A percentile compares a stretch with the other conserved stretches of the same genome.
These are phyloP conservation scores for Fusarium neocosmosporiellum DNA, from an alignment of 2,329 filamentous ascomycete species.

Conservation along the genomic window DNA sequence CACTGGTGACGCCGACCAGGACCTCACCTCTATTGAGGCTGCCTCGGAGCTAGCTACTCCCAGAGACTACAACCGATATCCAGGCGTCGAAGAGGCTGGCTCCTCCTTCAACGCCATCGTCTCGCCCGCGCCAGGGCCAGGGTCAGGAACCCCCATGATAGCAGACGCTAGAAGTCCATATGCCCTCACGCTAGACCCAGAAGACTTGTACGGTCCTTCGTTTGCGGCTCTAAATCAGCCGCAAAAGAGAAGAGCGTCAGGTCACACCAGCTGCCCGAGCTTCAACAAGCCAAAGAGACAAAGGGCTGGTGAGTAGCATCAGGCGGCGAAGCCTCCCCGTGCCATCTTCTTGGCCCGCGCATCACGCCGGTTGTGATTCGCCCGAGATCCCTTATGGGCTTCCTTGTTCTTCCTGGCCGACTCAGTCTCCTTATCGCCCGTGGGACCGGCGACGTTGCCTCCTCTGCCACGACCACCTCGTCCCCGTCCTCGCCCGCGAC, in stretches of 20 bases:
- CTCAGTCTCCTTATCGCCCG: slow-evolving; percentile 78
- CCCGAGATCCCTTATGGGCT: slow-evolving; percentile 81
- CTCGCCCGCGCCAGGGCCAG: slow-evolving; percentile 31
- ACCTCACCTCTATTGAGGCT: slow-evolving; percentile 52
- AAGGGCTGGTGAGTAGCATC: slow-evolving; percentile 29
- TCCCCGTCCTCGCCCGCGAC: slow-evolving; percentile 60
- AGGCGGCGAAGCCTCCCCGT: slow-evolving; percentile 56
- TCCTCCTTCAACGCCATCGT: slow-evolving; percentile 48
- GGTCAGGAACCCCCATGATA: slow-evolving; percentile 45
- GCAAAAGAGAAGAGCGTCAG: slow-evolving; percentile 26
- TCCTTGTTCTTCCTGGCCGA: slow-evolving; percentile 81
- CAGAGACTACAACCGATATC: slow-evolving; percentile 49
- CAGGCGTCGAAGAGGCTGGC: slow-evolving; percentile 50
- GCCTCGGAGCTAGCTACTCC: slow-evolving; percentile 58
- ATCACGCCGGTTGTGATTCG: slow-evolving; percentile 88
- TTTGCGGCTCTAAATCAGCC: slow-evolving; percentile 19
- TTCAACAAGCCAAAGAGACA: slow-evolving; percentile 35
- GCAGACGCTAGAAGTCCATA: slow-evolving; percentile 54
- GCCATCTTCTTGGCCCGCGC: slow-evolving; percentile 74
- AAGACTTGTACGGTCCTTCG: slow-evolving; percentile 45
- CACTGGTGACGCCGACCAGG: slow-evolving; percentile 50
- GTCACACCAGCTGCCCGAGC: background rate
- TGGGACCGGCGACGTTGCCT: slow-evolving; percentile 71
- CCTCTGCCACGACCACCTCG: slow-evolving; percentile 62
- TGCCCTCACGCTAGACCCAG: slow-evolving; percentile 49